Evolutionary conservation across 345 rosid species (phyloP), one percentile per base, ranked within the genome.

Genomic region (Populus pruinosa): DNA sequence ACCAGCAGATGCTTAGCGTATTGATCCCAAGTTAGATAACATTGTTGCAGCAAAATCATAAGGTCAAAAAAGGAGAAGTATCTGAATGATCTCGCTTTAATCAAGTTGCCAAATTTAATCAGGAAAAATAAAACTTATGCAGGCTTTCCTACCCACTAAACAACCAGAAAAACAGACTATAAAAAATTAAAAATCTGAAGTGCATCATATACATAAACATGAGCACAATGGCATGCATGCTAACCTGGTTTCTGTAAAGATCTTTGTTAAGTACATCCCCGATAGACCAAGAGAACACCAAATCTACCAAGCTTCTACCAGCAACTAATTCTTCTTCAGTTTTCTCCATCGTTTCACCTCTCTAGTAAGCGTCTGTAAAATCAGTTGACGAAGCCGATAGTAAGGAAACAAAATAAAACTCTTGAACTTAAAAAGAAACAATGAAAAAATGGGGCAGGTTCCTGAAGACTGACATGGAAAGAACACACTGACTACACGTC

Each of bases 261-360:
- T 70, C 12, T 10, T 16, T 6, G 59, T 44, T 1, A 17, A 16
- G 73, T n/a, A 70, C 50, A 14, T 70, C 59, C 27, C 17, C 2
- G 29, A 29, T 23, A 14, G 73, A 70, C 73, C 73, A 70, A 1
- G 73, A 44, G 50, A 70, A 44, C 56, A 70, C 73, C 59, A 43
- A 21, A 17, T 70, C 53, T 41, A 23, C 14, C 27, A 70, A 43
- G 73, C 73, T 44, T 70, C 20, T 44, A 3, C 73, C 38, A n/a
- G 63, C 29, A n/a, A 56, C 63, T 56, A 10, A 9, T 41, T 56
- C 29, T 56, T n/a, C 63, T 9, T 56, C 29, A n/a, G 63, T 56
- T 56, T 56, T 56, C 63, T n/a, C 63, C 5, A 23, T 56, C 63
- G 25, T 56, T 56, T 56, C 63, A 8, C 63, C 63, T 56, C 29